These are phyloP conservation scores for Penicillium alfredii DNA, from an alignment of 495 filamentous ascomycete genomes.

Conservation along the genomic window DNA sequence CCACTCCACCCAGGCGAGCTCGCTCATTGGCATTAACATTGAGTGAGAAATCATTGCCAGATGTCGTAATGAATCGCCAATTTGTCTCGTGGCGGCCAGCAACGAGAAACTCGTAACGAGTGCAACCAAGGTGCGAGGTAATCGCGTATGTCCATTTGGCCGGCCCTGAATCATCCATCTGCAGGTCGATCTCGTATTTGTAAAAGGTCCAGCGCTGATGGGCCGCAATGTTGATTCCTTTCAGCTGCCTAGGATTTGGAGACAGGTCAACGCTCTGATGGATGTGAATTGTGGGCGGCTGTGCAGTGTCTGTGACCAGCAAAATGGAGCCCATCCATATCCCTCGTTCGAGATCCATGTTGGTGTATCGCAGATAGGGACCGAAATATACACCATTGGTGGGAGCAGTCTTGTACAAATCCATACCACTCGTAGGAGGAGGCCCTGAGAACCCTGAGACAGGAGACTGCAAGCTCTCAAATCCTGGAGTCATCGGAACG, in stretches of 20 bases:
- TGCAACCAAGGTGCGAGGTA: slow-evolving; percentile 93
- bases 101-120: slow-evolving; percentile 95
- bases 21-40: slow-evolving; percentile 81
- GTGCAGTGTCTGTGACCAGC: slow-evolving; percentile 84
- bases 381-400: slow-evolving; percentile 99
- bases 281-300: slow-evolving; percentile 94
- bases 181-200: slow-evolving; percentile 86
- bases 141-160: slow-evolving; percentile 98
- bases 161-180: slow-evolving; percentile 75
- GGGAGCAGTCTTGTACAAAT: slow-evolving; percentile 85
- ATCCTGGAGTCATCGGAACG: slow-evolving; percentile 66
- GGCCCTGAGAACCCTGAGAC: slow-evolving; percentile 75
- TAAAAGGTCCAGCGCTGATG: slow-evolving; percentile 96
- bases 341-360: slow-evolving; percentile 92
- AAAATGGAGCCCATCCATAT: slow-evolving; percentile 80
- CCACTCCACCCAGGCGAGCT: slow-evolving; percentile 74
- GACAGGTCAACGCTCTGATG: slow-evolving; percentile 87
- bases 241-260: slow-evolving; percentile 86
- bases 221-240: slow-evolving; percentile 73
- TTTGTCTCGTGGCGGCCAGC: slow-evolving; percentile 82
- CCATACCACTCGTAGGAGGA: slow-evolving; percentile 79
- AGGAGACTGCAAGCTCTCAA: slow-evolving; percentile 67
- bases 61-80: slow-evolving; percentile 96
- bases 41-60: slow-evolving; percentile 89
- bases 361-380: slow-evolving; percentile 89